Conservation (phyloP, 2,329 filamentous ascomycete genomes). For the Passalora sequoiae region DNA sequence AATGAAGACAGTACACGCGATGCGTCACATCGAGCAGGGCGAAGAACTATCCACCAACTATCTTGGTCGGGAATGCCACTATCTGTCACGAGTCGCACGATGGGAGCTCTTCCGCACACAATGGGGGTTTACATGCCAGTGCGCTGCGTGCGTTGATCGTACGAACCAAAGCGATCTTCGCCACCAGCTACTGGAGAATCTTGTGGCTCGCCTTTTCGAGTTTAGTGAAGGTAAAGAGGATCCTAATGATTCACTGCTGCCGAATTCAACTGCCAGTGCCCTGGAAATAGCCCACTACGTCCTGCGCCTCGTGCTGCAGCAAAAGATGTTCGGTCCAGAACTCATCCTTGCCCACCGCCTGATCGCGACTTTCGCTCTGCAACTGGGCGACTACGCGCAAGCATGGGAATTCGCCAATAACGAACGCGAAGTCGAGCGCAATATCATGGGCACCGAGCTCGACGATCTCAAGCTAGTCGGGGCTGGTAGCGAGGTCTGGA, state of each 20-base stretch:
- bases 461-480: slow-evolving; percentile 12
- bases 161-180: slow-evolving; percentile 19
- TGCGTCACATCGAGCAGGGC: slow-evolving; percentile 28
- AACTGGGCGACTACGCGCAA: slow-evolving; percentile 9
- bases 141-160: slow-evolving; percentile 23
- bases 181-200: slow-evolving; percentile 10
- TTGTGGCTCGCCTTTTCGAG: slow-evolving; percentile 18
- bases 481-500: slow-evolving; percentile 13
- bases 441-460: slow-evolving; percentile 24
- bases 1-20: slow-evolving; percentile 25
- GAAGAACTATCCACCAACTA: slow-evolving; percentile 28
- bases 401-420: slow-evolving; percentile 18
- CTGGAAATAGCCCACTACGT: slow-evolving; percentile 38
- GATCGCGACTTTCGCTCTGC: slow-evolving; percentile 15
- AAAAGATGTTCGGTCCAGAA: slow-evolving; percentile 56
- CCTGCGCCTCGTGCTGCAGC: slow-evolving; percentile 87
- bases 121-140: slow-evolving; percentile 31
- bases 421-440: slow-evolving; percentile 28
- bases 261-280: slow-evolving; percentile 8
- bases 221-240: slow-evolving; percentile 8
- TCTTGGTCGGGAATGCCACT: slow-evolving; percentile 11
- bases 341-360: slow-evolving; percentile 24
- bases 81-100: slow-evolving; percentile 13
- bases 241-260: slow-evolving; percentile 5
- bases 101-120: slow-evolving; percentile 16